phyloP scores from a whole-genome alignment of 1,284 basidiomycete species.

The Hemileia vastatrix region DNA sequence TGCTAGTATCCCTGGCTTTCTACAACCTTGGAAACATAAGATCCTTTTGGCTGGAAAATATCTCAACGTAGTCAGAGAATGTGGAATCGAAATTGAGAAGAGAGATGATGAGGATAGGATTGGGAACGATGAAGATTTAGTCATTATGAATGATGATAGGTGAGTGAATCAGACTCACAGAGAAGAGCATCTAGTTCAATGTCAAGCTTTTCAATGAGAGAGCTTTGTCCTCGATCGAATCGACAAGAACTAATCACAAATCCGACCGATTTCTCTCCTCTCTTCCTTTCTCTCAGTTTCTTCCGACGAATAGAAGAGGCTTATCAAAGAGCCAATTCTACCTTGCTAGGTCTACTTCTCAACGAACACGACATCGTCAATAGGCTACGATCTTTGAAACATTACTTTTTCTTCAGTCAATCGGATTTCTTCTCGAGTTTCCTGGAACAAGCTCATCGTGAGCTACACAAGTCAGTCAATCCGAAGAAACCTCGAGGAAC shows the following conservation, averaged over 20 bases:
- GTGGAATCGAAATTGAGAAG: constrained; percentile 36
- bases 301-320: constrained; percentile 37
- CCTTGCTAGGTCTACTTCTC: constrained; percentile 38
- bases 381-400: constrained; percentile 38
- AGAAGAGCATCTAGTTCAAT: not conserved
- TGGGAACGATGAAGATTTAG: constrained; percentile 24
- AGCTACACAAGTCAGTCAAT: constrained; percentile 35
- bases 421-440: constrained; percentile 41
- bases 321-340: constrained; percentile 39
- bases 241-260: too few relatives aligned
- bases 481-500: not conserved
- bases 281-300: constrained; percentile 31
- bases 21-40: constrained; percentile 44
- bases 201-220: not conserved
- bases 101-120: constrained; percentile 22
- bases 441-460: constrained; percentile 37
- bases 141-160: constrained; percentile 38
- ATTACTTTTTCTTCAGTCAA: constrained; percentile 41
- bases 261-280: too few relatives aligned
- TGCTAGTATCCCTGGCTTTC: constrained; percentile 40
- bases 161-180: constrained; percentile 15
- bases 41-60: constrained; percentile 43
- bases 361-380: constrained; percentile 38
- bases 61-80: constrained; percentile 42
- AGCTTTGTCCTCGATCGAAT: not conserved